Conservation (phyloP, 768 basidiomycete genomes). For the Xerocomus brunneocitrinus region DNA sequence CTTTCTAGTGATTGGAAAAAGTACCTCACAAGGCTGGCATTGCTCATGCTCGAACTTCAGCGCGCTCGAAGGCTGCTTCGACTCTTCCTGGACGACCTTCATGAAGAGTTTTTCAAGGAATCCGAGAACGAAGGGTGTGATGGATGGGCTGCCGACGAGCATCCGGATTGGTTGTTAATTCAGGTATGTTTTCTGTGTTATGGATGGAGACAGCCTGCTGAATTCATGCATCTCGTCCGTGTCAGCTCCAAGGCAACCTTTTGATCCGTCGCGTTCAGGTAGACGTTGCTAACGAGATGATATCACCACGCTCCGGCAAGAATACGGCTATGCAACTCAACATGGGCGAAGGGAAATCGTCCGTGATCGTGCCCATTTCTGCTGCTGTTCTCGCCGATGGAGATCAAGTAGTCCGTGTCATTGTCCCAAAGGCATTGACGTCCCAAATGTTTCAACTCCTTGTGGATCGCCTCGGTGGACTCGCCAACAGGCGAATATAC, state of each 20-base stretch:
- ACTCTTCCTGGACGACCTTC: constrained; percentile 12
- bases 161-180: constrained; percentile 41
- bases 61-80: constrained; percentile 32
- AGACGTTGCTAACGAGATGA: constrained; percentile 41
- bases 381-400: constrained; percentile 40
- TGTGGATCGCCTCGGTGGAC: constrained; percentile 36
- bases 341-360: constrained; percentile 54
- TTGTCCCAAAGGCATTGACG: constrained; percentile 42
- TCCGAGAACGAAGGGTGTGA: constrained; percentile 16
- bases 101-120: constrained; percentile 29
- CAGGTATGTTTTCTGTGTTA: constrained; percentile 27
- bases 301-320: constrained; percentile 28
- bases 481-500: constrained; percentile 42
- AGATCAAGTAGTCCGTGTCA: constrained; percentile 39
- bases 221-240: background rate
- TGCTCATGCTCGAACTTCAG: constrained; percentile 30
- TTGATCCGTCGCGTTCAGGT: constrained; percentile 38
- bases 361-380: constrained; percentile 43
- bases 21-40: constrained; percentile 24
- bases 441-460: constrained; percentile 46
- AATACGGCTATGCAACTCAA: constrained; percentile 47
- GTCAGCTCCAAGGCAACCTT: constrained; percentile 42
- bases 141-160: constrained; percentile 11
- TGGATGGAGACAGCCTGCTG: background rate
- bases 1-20: constrained; percentile 25